Base-by-base conservation (phyloP, 164 flowering plant species). In the Kingdonia uniflora region DNA sequence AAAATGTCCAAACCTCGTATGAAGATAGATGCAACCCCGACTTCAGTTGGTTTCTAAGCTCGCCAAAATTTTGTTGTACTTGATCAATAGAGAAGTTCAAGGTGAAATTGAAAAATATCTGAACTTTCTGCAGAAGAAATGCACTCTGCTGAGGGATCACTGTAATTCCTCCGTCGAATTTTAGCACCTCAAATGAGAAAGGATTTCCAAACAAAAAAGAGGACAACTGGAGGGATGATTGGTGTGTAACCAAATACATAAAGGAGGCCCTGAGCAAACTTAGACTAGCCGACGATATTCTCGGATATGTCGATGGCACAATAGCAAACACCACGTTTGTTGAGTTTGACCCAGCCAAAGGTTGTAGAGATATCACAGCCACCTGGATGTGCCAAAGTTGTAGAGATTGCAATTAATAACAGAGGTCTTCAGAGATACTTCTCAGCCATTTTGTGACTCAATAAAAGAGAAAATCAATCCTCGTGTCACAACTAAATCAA, bases 81-180 rank as follows among this genome's bases (percentile, higher is more conserved):
- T 80, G 72, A 62, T 59, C 17, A 39, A 90, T 81, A 17, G 95
- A 75, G 70, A 74, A 83, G 70, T 82, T 84, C 54, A 90, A 71
- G 12, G 82, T 83, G 49, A 85, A 85, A 57, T 79, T 78, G 70
- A 90, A 90, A 65, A 42, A 68, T 42, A 74, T 70, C 69, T 87
- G 91, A 54, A 62, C 78, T 57, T 74, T 75, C 68, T 90, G 97
- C 66, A 90, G 68, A 61, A 75, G 91, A 66, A 72, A 90, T 43
- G 71, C 88, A 42, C 42, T 69, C 65, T 90, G 94, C 1, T 48
- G 71, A 35, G 97, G 97, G 63, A 58, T 72, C 20, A 81, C 77
- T 33, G 88, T 84, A 41, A 90, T 82, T 62, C 97, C 95, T 42
- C 84, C 94, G 0, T 57, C 71, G 46, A 86, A 87, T 65, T 82